Percentiles rank a stretch among this genome's conserved stretches.
phyloP scores from a whole-genome alignment of 495 filamentous ascomycete species.

The Usnea hakonensis region DNA sequence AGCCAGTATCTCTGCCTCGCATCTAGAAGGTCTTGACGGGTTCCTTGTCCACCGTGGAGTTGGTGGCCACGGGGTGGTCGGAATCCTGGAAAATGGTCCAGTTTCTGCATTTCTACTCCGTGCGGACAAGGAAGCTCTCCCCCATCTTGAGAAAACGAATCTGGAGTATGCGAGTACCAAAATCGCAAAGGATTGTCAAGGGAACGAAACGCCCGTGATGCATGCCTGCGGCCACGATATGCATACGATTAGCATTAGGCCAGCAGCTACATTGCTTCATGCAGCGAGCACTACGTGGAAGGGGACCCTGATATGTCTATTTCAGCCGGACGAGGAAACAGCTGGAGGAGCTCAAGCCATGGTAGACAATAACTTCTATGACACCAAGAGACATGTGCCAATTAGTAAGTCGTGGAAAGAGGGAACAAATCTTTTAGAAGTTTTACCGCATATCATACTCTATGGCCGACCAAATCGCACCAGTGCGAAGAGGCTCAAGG shows the following conservation, averaged over 20 bases:
- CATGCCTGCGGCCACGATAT: slow-evolving; percentile 64
- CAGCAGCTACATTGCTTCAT: slow-evolving; percentile 39
- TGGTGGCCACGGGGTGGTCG: slow-evolving; percentile 46
- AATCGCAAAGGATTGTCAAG: slow-evolving; percentile 37
- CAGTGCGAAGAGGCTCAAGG: too few relatives aligned
- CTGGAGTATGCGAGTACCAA: slow-evolving; percentile 47
- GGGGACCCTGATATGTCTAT: slow-evolving; percentile 50
- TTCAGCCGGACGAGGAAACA: slow-evolving; percentile 56
- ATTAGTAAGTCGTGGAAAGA: too few relatives aligned
- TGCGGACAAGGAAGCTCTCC: slow-evolving; percentile 56
- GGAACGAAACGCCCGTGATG: slow-evolving; percentile 48
- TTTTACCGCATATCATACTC: too few relatives aligned
- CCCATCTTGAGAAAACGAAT: slow-evolving; percentile 48
- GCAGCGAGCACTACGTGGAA: slow-evolving; percentile 39
- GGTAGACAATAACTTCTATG: slow-evolving; percentile 57
- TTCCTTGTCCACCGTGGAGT: neutral
- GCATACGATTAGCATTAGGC: slow-evolving; percentile 47
- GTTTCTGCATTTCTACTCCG: slow-evolving; percentile 49
- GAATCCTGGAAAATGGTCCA: slow-evolving; percentile 46
- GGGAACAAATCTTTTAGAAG: too few relatives aligned
- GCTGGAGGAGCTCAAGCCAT: slow-evolving; percentile 50
- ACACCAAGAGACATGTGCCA: too few relatives aligned
- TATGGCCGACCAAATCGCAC: too few relatives aligned
- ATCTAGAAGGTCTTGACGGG: neutral
- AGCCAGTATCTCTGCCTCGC: neutral